Conservation (phyloP, 2,329 filamentous ascomycete genomes). For the Davidsoniella eucalypti region DNA sequence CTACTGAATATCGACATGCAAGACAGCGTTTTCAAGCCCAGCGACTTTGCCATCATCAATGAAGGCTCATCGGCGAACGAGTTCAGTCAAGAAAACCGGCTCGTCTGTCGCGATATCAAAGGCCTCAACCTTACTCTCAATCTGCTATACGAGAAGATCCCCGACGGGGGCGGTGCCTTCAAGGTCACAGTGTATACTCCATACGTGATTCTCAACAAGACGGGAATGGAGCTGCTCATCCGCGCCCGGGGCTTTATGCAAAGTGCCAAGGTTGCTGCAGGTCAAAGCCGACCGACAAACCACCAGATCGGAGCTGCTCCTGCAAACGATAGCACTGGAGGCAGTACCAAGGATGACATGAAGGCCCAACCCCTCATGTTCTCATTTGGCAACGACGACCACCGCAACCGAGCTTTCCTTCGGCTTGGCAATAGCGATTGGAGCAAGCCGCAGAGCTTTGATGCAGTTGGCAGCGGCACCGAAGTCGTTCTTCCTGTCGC, state of each 20-base stretch:
- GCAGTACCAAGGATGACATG: slow-evolving; percentile 7
- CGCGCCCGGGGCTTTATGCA: slow-evolving; percentile 82
- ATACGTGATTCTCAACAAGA: slow-evolving; percentile 91
- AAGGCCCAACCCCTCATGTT: slow-evolving; percentile 80
- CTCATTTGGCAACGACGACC: slow-evolving; percentile 75
- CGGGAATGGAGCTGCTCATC: slow-evolving; percentile 73
- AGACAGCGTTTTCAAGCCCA: slow-evolving; percentile 84
- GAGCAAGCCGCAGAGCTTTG: slow-evolving; percentile 97
- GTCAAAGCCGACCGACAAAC: slow-evolving; percentile 37
- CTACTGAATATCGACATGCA: slow-evolving; percentile 92
- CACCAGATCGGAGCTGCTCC: not conserved
- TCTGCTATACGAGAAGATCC: slow-evolving; percentile 80
- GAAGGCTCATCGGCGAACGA: slow-evolving; percentile 63
- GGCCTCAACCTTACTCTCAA: slow-evolving; percentile 65
- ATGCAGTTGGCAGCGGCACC: slow-evolving; percentile 84
- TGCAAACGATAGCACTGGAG: not conserved
- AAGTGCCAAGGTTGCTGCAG: slow-evolving; percentile 65
- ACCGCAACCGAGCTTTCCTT: slow-evolving; percentile 74
- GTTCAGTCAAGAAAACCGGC: slow-evolving; percentile 64
- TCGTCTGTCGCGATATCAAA: slow-evolving; percentile 72
- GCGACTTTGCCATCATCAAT: slow-evolving; percentile 96
- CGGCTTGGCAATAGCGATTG: slow-evolving; percentile 81
- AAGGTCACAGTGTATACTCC: slow-evolving; percentile 89
- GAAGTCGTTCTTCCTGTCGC: slow-evolving; percentile 67
- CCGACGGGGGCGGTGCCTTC: slow-evolving; percentile 88